Conservation (phyloP, 805 yeast genomes). For the Candida nitratophila region DNA sequence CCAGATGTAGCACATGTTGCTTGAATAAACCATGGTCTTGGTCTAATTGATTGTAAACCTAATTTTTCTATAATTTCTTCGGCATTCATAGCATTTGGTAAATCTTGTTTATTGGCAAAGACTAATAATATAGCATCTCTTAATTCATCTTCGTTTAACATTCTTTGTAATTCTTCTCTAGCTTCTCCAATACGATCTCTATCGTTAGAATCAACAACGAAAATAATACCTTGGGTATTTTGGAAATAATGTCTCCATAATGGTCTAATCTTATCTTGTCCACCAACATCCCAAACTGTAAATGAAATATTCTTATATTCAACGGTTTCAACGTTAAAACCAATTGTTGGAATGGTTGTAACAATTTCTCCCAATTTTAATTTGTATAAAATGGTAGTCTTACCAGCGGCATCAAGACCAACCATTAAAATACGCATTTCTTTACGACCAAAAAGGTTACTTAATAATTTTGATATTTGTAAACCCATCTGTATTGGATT, state of each 20-base stretch:
- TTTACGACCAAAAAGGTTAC: slow-evolving; percentile 94
- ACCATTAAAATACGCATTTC: slow-evolving; percentile 98
- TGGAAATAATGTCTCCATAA: slow-evolving; percentile 99
- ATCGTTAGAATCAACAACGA: slow-evolving; percentile 96
- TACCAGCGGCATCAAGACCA: slow-evolving; percentile 98
- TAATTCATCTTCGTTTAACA: slow-evolving; percentile 97
- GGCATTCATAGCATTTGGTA: slow-evolving; percentile 98
- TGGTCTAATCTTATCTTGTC: slow-evolving; percentile 98
- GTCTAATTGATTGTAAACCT: slow-evolving; percentile 94
- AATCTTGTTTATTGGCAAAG: slow-evolving; percentile 97
- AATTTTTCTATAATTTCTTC: slow-evolving; percentile 97
- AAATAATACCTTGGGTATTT: slow-evolving; percentile 97
- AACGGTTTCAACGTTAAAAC: slow-evolving; percentile 95
- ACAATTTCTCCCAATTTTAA: slow-evolving; percentile 93
- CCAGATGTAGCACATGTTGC: slow-evolving; percentile 99
- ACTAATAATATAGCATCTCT: slow-evolving; percentile 93
- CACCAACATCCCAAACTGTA: slow-evolving; percentile 99
- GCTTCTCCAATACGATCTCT: slow-evolving; percentile 98
- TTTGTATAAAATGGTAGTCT: slow-evolving; percentile 92
- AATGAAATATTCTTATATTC: slow-evolving; percentile 95
- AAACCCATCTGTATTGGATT: slow-evolving; percentile 65
- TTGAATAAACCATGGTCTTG: slow-evolving; percentile 99
- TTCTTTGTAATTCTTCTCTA: slow-evolving; percentile 95
- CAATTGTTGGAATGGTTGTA: slow-evolving; percentile 94
- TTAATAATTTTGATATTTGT: slow-evolving; percentile 87